Percentiles rank a stretch among this genome's conserved stretches.
Conservation (phyloP, 352 stramenopile genomes). For the Pythium sukuiense region DNA sequence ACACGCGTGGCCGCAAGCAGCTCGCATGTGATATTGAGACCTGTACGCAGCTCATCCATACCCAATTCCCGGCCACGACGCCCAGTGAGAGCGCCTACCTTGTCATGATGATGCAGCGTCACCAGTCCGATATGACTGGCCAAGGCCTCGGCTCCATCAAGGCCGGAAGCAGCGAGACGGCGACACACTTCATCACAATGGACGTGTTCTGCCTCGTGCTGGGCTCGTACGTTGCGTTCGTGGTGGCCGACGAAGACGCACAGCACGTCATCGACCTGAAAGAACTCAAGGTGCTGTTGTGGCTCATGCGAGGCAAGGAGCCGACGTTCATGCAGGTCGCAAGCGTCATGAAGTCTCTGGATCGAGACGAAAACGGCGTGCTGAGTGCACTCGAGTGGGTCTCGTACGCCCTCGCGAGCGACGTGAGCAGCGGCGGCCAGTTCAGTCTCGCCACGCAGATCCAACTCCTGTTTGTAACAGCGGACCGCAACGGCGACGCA, state of each 20-base stretch:
- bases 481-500: conserved; percentile 58
- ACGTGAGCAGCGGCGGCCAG: conserved; percentile 38
- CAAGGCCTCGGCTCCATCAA: too few relatives aligned
- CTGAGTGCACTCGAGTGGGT: conserved; percentile 72
- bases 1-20: conserved; percentile 26
- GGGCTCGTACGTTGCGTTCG: conserved; percentile 58
- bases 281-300: conserved; percentile 64
- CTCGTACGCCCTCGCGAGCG: conserved; percentile 56
- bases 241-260: conserved; percentile 60
- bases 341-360: conserved; percentile 64
- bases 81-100: conserved; percentile 45
- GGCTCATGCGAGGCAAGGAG: conserved; percentile 69
- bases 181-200: conserved; percentile 37
- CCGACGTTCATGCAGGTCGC: conserved; percentile 37
- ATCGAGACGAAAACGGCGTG: conserved; percentile 44
- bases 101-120: conserved; percentile 45
- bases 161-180: neutral
- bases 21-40: conserved; percentile 40
- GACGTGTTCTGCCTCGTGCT: conserved; percentile 65
- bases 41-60: conserved; percentile 46
- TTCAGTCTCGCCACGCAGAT: conserved; percentile 51
- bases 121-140: conserved; percentile 10
- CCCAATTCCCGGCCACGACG: conserved; percentile 33
- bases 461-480: conserved; percentile 53
- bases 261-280: conserved; percentile 53